These are phyloP conservation scores for Mycena filopes DNA, from an alignment of 768 basidiomycete genomes.

Conservation along the genomic window DNA sequence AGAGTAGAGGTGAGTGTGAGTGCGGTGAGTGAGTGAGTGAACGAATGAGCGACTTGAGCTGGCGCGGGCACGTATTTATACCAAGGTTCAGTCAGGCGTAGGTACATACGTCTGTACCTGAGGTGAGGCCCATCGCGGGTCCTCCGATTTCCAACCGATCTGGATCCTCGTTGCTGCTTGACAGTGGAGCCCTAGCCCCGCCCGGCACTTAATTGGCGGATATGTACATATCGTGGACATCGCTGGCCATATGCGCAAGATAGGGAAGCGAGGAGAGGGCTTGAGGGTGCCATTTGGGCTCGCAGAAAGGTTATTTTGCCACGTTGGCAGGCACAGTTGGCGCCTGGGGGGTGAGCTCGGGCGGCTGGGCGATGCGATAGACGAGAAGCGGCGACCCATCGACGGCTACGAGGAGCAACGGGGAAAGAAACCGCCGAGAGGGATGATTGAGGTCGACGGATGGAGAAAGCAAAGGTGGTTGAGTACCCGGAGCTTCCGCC, in stretches of 20 bases:
- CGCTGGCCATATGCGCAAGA: constrained; percentile 4
- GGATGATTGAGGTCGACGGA: background rate
- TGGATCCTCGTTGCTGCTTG: constrained; percentile 21
- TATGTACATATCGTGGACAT: constrained; percentile 21
- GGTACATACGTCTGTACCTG: constrained; percentile 1
- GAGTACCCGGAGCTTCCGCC: constrained; percentile 1
- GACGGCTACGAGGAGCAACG: background rate
- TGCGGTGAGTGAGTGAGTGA: background rate
- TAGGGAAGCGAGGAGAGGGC: constrained; percentile 18
- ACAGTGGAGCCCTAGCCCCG: constrained; percentile 14
- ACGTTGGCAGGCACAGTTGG: constrained; percentile 15
- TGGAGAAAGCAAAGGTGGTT: background rate
- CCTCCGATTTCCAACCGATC: constrained; percentile 26
- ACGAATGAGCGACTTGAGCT: background rate
- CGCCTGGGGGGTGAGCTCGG: no score
- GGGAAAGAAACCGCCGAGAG: constrained; percentile 13
- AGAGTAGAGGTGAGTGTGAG: no score
- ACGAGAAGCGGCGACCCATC: background rate
- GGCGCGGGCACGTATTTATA: constrained; percentile 13
- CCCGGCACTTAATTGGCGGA: constrained; percentile 19
- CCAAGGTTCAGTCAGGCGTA: background rate
- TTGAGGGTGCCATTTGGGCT: background rate
- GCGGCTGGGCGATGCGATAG: constrained; percentile 1
- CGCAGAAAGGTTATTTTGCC: constrained; percentile 22
- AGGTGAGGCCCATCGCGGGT: background rate